Conservation (phyloP, 2,329 filamentous ascomycete species). For the Ophiostoma ulmi region DNA sequence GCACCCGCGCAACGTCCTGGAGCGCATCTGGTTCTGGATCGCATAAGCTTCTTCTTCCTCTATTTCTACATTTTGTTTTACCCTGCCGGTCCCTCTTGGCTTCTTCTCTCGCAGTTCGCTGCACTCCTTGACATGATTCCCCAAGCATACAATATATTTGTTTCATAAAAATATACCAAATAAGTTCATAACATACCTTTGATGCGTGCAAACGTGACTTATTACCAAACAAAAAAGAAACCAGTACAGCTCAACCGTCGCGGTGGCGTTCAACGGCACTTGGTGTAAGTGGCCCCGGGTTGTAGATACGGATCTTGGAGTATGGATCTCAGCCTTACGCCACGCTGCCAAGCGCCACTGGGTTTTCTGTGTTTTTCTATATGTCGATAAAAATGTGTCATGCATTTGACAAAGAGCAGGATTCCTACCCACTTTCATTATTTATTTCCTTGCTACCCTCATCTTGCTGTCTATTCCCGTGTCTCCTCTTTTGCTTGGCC, state of each 20-base stretch:
- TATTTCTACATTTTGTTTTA: background rate
- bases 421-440: background rate
- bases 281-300: background rate
- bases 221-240: background rate
- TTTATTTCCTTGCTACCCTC: background rate
- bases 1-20: constrained; percentile 46
- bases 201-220: background rate
- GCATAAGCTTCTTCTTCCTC: constrained; percentile 13
- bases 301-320: background rate
- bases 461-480: background rate
- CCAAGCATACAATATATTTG: background rate
- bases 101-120: background rate
- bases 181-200: background rate
- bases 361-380: background rate
- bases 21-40: constrained; percentile 51
- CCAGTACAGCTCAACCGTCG: background rate
- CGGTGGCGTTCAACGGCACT: background rate
- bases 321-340: constrained; percentile 1
- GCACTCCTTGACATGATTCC: background rate
- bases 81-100: background rate
- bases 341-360: background rate
- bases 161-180: background rate
- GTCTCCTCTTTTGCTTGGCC: background rate
- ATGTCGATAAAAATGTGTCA: background rate
- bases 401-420: background rate